Evolutionary conservation across 352 stramenopile genomes (phyloP).

Genomic region (Pelagophyceae sp.): DNA sequence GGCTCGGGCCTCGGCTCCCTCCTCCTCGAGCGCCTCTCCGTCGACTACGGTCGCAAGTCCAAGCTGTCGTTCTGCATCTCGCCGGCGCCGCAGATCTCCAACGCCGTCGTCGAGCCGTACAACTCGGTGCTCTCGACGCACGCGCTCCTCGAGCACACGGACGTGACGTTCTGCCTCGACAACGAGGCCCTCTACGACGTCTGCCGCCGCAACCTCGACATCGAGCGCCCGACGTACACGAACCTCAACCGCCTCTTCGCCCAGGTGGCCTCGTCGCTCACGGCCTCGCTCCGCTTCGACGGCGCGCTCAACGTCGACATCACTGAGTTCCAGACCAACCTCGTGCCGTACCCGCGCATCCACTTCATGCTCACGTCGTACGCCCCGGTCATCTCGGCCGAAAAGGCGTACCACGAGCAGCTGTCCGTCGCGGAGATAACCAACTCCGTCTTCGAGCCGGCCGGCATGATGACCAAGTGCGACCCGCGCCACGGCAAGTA

Average conservation of each 20-base stretch:
- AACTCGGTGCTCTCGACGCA: constrained; percentile 92
- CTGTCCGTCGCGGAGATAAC: constrained; percentile 96
- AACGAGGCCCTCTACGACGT: constrained; percentile 97
- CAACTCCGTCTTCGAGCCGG: constrained; percentile 92
- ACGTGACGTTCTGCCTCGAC: constrained; percentile 88
- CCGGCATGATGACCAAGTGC: constrained; percentile 98
- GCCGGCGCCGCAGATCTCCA: constrained; percentile 89
- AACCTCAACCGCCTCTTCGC: constrained; percentile 97
- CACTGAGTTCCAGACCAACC: constrained; percentile 98
- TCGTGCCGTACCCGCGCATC: constrained; percentile 97
- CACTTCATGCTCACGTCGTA: constrained; percentile 99
- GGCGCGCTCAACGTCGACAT: constrained; percentile 96
- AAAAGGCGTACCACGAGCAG: constrained; percentile 95
- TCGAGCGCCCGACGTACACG: constrained; percentile 94
- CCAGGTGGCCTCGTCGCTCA: constrained; percentile 92
- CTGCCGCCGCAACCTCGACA: constrained; percentile 87
- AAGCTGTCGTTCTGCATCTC: too few species aligned
- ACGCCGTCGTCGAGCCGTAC: constrained; percentile 95
- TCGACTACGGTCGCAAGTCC: too few species aligned
- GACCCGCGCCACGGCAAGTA: constrained; percentile 97
- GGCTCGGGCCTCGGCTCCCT: constrained; percentile 91
- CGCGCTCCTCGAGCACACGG: constrained; percentile 89
- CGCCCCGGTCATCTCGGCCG: constrained; percentile 90
- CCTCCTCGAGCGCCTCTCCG: constrained; percentile 83
- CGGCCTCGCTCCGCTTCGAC: constrained; percentile 96